Evolutionary conservation across 192 early-diverging fungal genomes (phyloP).

Genomic region (Gorgonomyces haynaldii): DNA sequence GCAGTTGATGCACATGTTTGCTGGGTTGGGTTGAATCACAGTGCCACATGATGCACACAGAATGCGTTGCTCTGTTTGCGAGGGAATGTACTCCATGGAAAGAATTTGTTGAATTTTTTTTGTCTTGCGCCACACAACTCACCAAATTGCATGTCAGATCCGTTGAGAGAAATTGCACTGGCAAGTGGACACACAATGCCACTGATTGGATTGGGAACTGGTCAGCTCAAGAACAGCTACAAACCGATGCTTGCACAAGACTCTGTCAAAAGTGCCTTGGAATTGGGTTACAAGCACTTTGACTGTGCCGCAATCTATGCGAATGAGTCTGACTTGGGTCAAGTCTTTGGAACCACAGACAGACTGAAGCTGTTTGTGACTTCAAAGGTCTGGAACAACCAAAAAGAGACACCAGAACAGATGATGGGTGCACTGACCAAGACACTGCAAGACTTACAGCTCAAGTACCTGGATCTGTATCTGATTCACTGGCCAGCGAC

Average conservation of each 20-base stretch:
- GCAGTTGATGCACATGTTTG: slow-evolving; percentile 98
- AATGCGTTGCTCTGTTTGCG: slow-evolving; percentile 14
- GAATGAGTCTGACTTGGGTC: slow-evolving; percentile 73
- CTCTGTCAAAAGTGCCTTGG: slow-evolving; percentile 53
- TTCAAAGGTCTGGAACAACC: slow-evolving; percentile 57
- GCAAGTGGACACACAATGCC: slow-evolving; percentile 15
- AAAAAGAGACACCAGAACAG: slow-evolving; percentile 47
- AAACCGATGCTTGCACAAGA: slow-evolving; percentile 37
- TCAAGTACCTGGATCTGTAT: slow-evolving; percentile 73
- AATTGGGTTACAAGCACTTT: slow-evolving; percentile 48
- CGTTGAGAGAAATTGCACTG: no score
- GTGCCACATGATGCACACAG: slow-evolving; percentile 93
- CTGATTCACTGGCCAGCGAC: slow-evolving; percentile 79
- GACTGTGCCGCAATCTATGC: slow-evolving; percentile 43
- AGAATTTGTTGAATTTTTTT: neutral
- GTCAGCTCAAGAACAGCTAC: slow-evolving; percentile 5
- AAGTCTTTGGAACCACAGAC: slow-evolving; percentile 32
- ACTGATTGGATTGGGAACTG: slow-evolving; percentile 24
- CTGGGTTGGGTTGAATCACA: slow-evolving; percentile 88
- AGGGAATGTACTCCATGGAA: neutral
- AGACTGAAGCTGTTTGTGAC: slow-evolving; percentile 70
- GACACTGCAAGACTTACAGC: slow-evolving; percentile 54
- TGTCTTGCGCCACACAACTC: neutral
- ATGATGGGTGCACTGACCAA: slow-evolving; percentile 47
- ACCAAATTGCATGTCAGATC: no score